phyloP scores from a whole-genome alignment of 2,329 filamentous ascomycete genomes.

The Botrytis hyacinthi region DNA sequence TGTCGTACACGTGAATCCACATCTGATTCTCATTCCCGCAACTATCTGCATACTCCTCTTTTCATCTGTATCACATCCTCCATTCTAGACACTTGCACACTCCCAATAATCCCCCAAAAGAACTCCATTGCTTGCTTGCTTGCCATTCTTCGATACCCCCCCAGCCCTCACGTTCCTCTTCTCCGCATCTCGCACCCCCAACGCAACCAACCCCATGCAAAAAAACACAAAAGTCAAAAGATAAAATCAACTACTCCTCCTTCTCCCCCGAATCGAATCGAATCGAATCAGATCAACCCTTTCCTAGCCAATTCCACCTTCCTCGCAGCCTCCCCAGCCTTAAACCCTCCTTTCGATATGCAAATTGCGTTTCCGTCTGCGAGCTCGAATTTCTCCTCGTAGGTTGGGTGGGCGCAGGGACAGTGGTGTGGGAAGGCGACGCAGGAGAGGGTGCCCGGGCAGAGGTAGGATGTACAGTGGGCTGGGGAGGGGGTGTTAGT shows the following conservation, averaged over 20 bases:
- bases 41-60: neutral
- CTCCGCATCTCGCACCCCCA: neutral
- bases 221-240: neutral
- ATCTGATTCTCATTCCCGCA: neutral
- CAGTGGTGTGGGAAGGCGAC: conserved; percentile 97
- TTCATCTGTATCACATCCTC: neutral
- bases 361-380: conserved; percentile 72
- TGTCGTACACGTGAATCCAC: neutral
- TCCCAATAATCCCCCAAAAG: neutral
- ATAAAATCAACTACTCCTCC: neutral
- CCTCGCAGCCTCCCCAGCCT: conserved; percentile 65
- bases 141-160: neutral
- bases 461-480: conserved; percentile 90
- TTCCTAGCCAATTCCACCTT: conserved; percentile 81
- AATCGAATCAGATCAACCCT: conserved; percentile 58
- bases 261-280: too few species aligned
- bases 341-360: conserved; percentile 72
- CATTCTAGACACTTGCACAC: too few species aligned
- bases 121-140: neutral
- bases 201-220: neutral
- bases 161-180: neutral
- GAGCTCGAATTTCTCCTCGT: conserved; percentile 76
- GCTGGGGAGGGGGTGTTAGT: conserved; percentile 47
- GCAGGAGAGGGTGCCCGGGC: conserved; percentile 90
- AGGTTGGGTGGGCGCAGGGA: conserved; percentile 76